Evolutionary conservation across 257 asterid genomes (phyloP).

Genomic region (Nicotiana attenuata): DNA sequence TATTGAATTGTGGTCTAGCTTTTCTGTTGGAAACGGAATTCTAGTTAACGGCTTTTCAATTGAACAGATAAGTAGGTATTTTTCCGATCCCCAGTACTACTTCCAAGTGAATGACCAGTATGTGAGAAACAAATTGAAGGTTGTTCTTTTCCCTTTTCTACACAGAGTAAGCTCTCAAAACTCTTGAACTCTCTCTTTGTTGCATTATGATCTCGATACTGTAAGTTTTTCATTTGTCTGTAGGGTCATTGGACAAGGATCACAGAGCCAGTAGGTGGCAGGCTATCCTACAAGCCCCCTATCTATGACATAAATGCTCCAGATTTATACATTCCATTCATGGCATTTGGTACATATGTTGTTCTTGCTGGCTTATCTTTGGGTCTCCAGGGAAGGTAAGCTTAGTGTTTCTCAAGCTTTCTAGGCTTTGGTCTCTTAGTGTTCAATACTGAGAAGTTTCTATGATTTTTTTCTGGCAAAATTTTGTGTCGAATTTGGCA

Average conservation of each 20-base stretch:
- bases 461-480: not conserved
- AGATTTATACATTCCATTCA: constrained; percentile 32
- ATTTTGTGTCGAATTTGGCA: not conserved
- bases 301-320: constrained; percentile 33
- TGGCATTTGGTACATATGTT: constrained; percentile 41
- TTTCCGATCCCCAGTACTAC: constrained; percentile 30
- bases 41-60: not conserved
- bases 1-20: not conserved
- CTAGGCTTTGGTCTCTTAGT: not conserved
- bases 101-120: constrained; percentile 30
- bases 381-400: constrained; percentile 44
- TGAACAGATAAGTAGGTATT: constrained; percentile 27
- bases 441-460: not conserved
- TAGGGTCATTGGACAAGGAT: constrained; percentile 34
- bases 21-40: not conserved
- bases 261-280: constrained; percentile 27
- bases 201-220: not conserved
- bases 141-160: constrained; percentile 28
- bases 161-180: constrained; percentile 22
- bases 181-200: not conserved
- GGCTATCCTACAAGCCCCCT: constrained; percentile 30
- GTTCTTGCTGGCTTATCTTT: constrained; percentile 33
- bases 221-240: not conserved
- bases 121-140: constrained; percentile 29
- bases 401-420: not conserved